Evolutionary conservation across 768 basidiomycete genomes (phyloP).

Genomic region (Tephrocybe sp.): DNA sequence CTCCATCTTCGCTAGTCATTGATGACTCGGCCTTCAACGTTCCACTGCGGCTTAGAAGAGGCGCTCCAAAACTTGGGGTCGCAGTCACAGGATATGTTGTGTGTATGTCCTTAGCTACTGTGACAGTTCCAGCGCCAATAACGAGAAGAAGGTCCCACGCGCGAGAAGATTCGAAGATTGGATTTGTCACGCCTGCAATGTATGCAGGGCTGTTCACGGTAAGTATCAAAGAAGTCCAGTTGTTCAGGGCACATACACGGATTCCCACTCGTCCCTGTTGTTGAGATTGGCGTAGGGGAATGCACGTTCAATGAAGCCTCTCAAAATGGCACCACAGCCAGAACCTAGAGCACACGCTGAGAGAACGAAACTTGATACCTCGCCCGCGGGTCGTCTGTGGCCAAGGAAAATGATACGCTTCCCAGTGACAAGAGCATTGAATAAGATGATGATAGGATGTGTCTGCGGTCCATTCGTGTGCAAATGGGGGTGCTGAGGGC

Average conservation of each 20-base stretch:
- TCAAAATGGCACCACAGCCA: slow-evolving; percentile 80
- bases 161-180: slow-evolving; percentile 86
- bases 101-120: slow-evolving; percentile 84
- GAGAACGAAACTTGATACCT: slow-evolving; percentile 89
- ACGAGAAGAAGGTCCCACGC: slow-evolving; percentile 95
- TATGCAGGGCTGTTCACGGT: slow-evolving; percentile 68
- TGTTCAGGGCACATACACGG: slow-evolving; percentile 56
- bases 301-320: slow-evolving; percentile 87
- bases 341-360: slow-evolving; percentile 93
- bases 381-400: slow-evolving; percentile 83
- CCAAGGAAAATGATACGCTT: slow-evolving; percentile 97
- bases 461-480: slow-evolving; percentile 90
- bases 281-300: slow-evolving; percentile 95
- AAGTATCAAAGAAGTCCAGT: neutral
- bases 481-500: slow-evolving; percentile 86
- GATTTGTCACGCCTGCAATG: slow-evolving; percentile 97
- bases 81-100: slow-evolving; percentile 47
- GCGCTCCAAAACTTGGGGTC: slow-evolving; percentile 38
- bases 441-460: slow-evolving; percentile 91
- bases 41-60: slow-evolving; percentile 54
- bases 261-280: slow-evolving; percentile 88
- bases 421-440: slow-evolving; percentile 93
- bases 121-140: slow-evolving; percentile 82
- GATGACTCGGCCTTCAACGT: slow-evolving; percentile 67
- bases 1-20: slow-evolving; percentile 61